Evolutionary conservation across 768 basidiomycete genomes (phyloP).

Genomic region (Psilocybe sp.): DNA sequence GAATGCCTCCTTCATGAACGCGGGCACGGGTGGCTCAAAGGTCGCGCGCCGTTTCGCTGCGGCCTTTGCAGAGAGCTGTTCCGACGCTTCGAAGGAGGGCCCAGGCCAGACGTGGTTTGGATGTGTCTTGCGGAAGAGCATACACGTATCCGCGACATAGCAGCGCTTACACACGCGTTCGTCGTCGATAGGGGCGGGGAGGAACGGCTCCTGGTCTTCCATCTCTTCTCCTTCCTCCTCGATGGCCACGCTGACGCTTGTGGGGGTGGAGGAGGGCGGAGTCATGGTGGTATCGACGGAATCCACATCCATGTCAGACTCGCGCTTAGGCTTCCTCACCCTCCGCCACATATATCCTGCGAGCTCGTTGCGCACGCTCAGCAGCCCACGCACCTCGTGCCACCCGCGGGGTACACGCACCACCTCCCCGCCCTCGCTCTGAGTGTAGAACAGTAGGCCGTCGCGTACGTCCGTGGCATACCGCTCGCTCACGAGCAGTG

Average conservation of each 20-base stretch:
- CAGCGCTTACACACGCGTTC: constrained; percentile 76
- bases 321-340: constrained; percentile 13
- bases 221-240: constrained; percentile 9
- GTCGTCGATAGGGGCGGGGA: constrained; percentile 88
- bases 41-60: background rate
- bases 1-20: constrained; percentile 67
- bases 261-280: background rate
- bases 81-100: background rate
- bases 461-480: constrained; percentile 79
- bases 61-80: background rate
- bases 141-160: constrained; percentile 82
- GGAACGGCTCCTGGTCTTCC: constrained; percentile 49
- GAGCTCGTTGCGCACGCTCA: constrained; percentile 83
- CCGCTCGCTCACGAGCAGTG: constrained; percentile 85
- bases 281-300: constrained; percentile 6
- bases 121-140: constrained; percentile 83
- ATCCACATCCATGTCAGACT: constrained; percentile 13
- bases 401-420: constrained; percentile 74
- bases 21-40: constrained; percentile 24
- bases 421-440: constrained; percentile 70
- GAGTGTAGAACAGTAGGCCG: constrained; percentile 93
- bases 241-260: background rate
- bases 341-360: constrained; percentile 72
- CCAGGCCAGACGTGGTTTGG: constrained; percentile 1
- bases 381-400: constrained; percentile 82